Evolutionary conservation across 805 yeast genomes (phyloP), one percentile per base, ranked within the genome.

Genomic region (Candida sithepensis): DNA sequence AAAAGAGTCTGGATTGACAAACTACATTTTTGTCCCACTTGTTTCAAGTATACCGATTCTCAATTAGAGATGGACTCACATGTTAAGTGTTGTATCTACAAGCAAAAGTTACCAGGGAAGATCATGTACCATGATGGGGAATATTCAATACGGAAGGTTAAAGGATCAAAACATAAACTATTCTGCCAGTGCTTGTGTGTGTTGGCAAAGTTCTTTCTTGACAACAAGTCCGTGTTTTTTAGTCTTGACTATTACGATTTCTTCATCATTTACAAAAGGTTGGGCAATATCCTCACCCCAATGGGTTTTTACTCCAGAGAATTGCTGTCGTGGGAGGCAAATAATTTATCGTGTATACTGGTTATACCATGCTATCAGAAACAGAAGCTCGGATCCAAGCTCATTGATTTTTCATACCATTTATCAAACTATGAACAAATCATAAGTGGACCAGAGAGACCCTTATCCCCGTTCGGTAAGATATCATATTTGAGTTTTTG

Each of bases 261-360:
- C 64, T 94, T 82, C 63, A 74, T 89, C 23, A 71, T 83, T 2
- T 88, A 84, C 61, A 84, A 86, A 22, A 65, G 64, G 2, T 70
- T 71, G 22, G 60, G 62, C 33, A 68, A 68, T 1, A 58, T 43
- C 44, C 71, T 50, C 53, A 67, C 55, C 63, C 91, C 92, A 2
- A 83, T 91, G 84, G 99, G 97, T 1, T 94, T 89, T 61, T 94
- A 89, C 60, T 90, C 97, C 13, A 87, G 88, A 56, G 99, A 94
- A 59, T 69, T 85, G 39, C 69, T 85, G 0, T 83, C 96, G 0
- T 81, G 82, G 77, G 92, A 87, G 45, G 75, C 80, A 44, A 88
- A 91, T 63, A 94, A 92, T 61, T 70, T 94, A 34, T 97, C 97
- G 0, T 94, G 98, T 61, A 86, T 94, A 12, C 74, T 94, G 54